Evolutionary conservation across 2,329 filamentous ascomycete species (phyloP), one percentile per base, ranked within the genome.

Genomic region (Hypoxylon sp.): DNA sequence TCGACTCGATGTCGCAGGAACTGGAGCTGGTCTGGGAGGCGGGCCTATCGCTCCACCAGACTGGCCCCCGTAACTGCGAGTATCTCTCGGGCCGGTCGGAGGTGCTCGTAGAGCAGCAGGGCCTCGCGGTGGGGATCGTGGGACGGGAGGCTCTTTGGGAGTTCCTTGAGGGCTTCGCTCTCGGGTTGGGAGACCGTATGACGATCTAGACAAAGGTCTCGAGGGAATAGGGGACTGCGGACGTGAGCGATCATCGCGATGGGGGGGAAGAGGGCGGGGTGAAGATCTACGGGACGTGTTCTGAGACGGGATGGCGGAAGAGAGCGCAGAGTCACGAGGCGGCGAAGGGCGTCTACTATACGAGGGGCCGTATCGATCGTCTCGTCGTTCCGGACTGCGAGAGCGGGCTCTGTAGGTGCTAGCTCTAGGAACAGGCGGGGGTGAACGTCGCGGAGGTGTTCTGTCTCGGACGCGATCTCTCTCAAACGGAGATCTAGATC

Each of bases 401-500:
- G 86, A 87, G 35, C 86, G 83, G n/a, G 82, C 84, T 61, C 87
- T 82, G 70, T 86, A 89, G 2, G 83, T 80, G 60, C 72, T 79
- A n/a, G 79, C 83, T 42, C 83, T 80, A 9, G 80, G 70, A 29
- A 73, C 75, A 17, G 79, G 77, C 39, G 81, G 80, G 0, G 83
- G 78, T 3, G 81, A 81, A 52, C 82, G 78, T 63, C 82, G 70
- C 24, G 60, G 73, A 3, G 76, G 75, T 13, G 72, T 65, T 61
- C 77, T 73, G 26, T 78, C 75, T 64, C 80, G 81, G 29, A 79
- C 68, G 46, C 81, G 82, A 65, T 87, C 85, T 74, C 84, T 80
- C 42, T 81, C 81, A 64, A 82, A 83, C 1, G 87, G 86, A 35
- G 87, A 88, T 52, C 87, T 82, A 24, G 87, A 89, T 72, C 87